Evolutionary conservation across 2,329 filamentous ascomycete genomes (phyloP).

Genomic region (Arachnomyces sp.): DNA sequence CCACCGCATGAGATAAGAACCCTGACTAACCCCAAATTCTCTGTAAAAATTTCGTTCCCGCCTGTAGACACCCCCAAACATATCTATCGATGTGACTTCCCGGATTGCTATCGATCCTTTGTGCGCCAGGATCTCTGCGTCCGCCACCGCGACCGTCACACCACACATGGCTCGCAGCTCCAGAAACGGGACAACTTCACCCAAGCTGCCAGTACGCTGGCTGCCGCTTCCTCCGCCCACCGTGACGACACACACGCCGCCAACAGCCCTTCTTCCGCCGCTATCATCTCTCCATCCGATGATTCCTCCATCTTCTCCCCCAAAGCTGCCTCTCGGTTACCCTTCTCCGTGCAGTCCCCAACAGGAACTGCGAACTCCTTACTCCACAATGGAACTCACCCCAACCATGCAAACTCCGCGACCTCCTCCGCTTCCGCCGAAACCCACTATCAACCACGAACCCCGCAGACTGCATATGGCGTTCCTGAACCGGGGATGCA

Average conservation of each 20-base stretch:
- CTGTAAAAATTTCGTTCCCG: no score
- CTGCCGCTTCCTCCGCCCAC: constrained; percentile 4
- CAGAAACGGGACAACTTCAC: constrained; percentile 42
- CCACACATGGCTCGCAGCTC: constrained; percentile 49
- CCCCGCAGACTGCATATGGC: constrained; percentile 17
- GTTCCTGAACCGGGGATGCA: constrained; percentile 19
- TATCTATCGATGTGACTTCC: constrained; percentile 88
- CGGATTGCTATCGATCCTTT: constrained; percentile 81
- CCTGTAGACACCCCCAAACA: constrained; percentile 76
- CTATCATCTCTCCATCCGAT: constrained; percentile 8
- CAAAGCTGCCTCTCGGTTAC: constrained; percentile 1
- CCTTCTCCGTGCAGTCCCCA: constrained; percentile 7
- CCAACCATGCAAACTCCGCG: constrained; percentile 17
- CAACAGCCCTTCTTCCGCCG: constrained; percentile 22
- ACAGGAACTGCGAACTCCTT: constrained; percentile 10
- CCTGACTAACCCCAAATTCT: background rate
- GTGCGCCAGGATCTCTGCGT: constrained; percentile 89
- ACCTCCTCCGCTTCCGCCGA: constrained; percentile 27
- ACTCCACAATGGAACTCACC: constrained; percentile 5
- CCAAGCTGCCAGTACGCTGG: constrained; percentile 20
- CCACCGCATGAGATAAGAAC: no score
- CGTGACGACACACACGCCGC: constrained; percentile 10
- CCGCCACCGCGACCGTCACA: constrained; percentile 72
- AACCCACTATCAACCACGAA: constrained; percentile 19
- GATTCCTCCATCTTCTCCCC: constrained; percentile 5